A percentile compares a stretch with the other conserved stretches of the same genome.
phyloP scores from a whole-genome alignment of 176 grass and related monocot genomes.

The Musa itinerans region DNA sequence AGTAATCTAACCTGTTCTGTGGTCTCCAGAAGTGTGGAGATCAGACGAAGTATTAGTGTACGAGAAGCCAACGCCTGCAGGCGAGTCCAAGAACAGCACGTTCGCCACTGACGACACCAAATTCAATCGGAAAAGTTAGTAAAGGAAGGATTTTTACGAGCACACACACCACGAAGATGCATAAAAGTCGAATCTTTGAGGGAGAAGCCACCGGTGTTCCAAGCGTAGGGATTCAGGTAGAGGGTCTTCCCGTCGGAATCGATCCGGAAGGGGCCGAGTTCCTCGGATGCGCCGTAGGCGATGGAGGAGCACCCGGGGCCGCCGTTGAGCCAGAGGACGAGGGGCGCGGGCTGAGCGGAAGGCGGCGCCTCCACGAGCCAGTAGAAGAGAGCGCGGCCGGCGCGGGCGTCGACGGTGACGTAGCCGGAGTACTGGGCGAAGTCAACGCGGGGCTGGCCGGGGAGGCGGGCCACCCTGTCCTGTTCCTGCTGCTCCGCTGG shows the following conservation, averaged over 20 bases:
- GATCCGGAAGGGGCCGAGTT: constrained; percentile 78
- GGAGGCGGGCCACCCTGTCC: constrained; percentile 53
- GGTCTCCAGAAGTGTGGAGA: constrained; percentile 52
- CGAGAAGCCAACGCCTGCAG: constrained; percentile 74
- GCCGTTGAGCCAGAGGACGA: constrained; percentile 93
- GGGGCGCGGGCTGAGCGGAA: constrained; percentile 28
- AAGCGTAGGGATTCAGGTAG: constrained; percentile 49
- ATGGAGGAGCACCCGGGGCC: constrained; percentile 90
- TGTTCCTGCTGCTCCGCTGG: constrained; percentile 4
- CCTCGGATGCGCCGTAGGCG: constrained; percentile 77
- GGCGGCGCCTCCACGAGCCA: constrained; percentile 18
- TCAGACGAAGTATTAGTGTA: constrained; percentile 76
- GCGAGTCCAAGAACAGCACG: constrained; percentile 81
- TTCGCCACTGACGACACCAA: constrained; percentile 50
- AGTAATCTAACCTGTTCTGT: constrained; percentile 45
- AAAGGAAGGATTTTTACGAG: neutral
- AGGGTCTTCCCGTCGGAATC: constrained; percentile 53
- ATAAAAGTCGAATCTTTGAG: constrained; percentile 8
- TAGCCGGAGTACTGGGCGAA: constrained; percentile 91
- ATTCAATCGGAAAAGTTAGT: neutral
- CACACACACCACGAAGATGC: neutral
- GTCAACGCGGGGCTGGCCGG: constrained; percentile 70
- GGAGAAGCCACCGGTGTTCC: constrained; percentile 56
- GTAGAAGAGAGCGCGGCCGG: constrained; percentile 13
- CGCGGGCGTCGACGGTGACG: constrained; percentile 52